A percentile compares a stretch with the other conserved stretches of the same genome.
These are phyloP conservation scores for Nosema muscidifuracis DNA, from an alignment of 371 early-diverging fungal species.

Conservation along the genomic window DNA sequence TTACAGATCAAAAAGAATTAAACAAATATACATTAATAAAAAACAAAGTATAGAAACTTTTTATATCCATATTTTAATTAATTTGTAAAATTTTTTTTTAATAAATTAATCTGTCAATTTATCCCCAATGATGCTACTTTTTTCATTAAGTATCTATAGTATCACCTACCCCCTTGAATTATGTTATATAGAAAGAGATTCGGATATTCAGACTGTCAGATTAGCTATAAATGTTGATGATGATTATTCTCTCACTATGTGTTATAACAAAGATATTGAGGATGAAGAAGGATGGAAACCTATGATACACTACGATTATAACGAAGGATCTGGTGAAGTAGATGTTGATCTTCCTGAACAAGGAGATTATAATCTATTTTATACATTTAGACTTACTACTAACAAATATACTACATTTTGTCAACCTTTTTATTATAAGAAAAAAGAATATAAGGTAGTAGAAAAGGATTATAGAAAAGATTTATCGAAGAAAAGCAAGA, in stretches of 20 bases:
- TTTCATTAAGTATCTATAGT: not conserved
- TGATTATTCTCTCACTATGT: not conserved
- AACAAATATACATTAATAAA: not conserved
- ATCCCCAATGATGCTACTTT: not conserved
- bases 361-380: not conserved
- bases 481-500: not conserved
- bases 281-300: constrained; percentile 1
- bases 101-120: not conserved
- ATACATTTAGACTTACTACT: not conserved
- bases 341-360: not conserved
- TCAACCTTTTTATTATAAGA: not conserved
- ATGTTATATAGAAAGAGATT: not conserved
- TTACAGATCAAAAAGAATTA: not conserved
- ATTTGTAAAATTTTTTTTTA: not conserved
- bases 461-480: not conserved
- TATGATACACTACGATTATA: not conserved
- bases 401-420: not conserved
- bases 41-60: not conserved
- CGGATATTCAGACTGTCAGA: not conserved
- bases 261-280: not conserved
- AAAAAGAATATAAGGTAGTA: not conserved
- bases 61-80: not conserved
- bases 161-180: not conserved
- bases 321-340: not conserved
- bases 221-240: not conserved